These are phyloP conservation scores for Vinca minor DNA, from an alignment of 257 asterid species.

Conservation along the genomic window DNA sequence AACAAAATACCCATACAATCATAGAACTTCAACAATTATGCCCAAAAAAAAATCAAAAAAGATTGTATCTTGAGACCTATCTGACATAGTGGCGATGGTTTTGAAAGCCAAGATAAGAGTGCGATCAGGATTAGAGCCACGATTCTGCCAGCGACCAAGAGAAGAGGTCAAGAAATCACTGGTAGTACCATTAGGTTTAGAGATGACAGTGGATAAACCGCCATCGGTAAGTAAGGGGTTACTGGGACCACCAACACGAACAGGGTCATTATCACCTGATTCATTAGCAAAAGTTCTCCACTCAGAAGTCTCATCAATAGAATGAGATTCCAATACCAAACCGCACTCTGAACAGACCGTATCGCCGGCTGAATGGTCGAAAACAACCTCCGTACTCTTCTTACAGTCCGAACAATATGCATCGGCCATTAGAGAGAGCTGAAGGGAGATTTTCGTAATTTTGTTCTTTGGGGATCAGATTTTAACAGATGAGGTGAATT, in stretches of 20 bases:
- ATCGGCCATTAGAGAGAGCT: slow-evolving; percentile 41
- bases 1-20: too few species aligned
- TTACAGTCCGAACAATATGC: slow-evolving; percentile 55
- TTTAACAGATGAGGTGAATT: neutral
- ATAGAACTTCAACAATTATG: too few species aligned
- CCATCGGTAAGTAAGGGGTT: slow-evolving; percentile 56
- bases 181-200: slow-evolving; percentile 53
- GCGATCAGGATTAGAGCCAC: slow-evolving; percentile 52
- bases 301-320: slow-evolving; percentile 60
- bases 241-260: slow-evolving; percentile 51
- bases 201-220: slow-evolving; percentile 53
- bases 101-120: slow-evolving; percentile 52
- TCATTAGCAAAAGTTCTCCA: slow-evolving; percentile 69
- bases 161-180: slow-evolving; percentile 44
- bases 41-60: too few species aligned
- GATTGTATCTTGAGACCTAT: slow-evolving; percentile 39
- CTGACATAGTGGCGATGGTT: slow-evolving; percentile 57
- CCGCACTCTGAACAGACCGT: slow-evolving; percentile 68
- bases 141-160: slow-evolving; percentile 62
- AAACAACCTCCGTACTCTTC: slow-evolving; percentile 53
- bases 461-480: neutral
- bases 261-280: slow-evolving; percentile 58
- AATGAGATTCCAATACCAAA: slow-evolving; percentile 55
- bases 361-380: slow-evolving; percentile 61
- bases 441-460: neutral